Conservation (phyloP, 176 grass and related monocot species). For the Hordeum marinum region DNA sequence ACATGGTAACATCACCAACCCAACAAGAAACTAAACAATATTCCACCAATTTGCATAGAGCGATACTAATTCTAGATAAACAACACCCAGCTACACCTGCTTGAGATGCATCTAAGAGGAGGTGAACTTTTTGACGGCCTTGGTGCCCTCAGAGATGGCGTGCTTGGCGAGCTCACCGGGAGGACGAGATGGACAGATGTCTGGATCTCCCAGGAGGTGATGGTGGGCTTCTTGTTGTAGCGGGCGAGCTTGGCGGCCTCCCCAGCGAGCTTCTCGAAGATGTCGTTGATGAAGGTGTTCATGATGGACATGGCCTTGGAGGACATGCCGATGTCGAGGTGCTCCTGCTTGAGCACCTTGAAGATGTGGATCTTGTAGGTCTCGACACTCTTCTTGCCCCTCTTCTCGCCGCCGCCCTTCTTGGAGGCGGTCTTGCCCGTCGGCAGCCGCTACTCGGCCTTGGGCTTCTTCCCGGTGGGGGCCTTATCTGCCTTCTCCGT, state of each 20-base stretch:
- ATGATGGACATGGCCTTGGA: constrained; percentile 96
- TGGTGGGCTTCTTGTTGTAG: constrained; percentile 64
- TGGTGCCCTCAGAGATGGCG: constrained; percentile 54
- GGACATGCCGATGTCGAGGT: constrained; percentile 78
- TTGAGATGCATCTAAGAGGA: not conserved
- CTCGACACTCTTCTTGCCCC: constrained; percentile 52
- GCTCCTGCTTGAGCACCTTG: constrained; percentile 92
- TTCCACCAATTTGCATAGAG: too few species aligned
- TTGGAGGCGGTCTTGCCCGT: too few species aligned
- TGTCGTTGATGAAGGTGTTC: constrained; percentile 93
- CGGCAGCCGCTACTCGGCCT: not conserved
- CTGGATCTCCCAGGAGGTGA: constrained; percentile 55
- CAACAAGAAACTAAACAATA: too few species aligned
- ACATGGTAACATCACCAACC: too few species aligned
- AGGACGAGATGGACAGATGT: constrained; percentile 52
- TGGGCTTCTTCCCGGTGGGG: not conserved
- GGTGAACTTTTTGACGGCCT: constrained; percentile 58
- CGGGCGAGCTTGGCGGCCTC: constrained; percentile 30
- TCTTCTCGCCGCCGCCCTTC: constrained; percentile 17
- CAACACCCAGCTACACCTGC: too few species aligned
- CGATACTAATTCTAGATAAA: too few species aligned
- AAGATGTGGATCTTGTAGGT: constrained; percentile 97
- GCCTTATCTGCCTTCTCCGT: not conserved
- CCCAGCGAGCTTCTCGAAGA: constrained; percentile 67
- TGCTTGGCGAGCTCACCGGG: constrained; percentile 59